Evolutionary conservation across 805 yeast species (phyloP), one percentile per base, ranked within the genome.

Genomic region (Saturnispora ahearnii): DNA sequence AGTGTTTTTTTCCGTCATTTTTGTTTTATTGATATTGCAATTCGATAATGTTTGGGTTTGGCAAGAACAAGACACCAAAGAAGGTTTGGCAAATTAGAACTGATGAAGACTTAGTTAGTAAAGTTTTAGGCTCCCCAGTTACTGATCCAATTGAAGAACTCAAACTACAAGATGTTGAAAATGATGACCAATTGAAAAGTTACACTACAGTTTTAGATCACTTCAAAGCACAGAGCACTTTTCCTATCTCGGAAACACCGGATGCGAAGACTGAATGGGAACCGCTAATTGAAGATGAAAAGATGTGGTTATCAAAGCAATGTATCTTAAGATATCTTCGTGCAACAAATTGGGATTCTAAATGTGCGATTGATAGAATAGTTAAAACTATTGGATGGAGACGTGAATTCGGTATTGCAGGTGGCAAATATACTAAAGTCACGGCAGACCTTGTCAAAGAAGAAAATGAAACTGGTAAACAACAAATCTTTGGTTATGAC

Each of bases 401-500:
- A 69, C 79, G 98, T 57, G 91, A 86, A 55, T 91, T 88, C 63
- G 97, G 97, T 22, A 78, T 85, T 34, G 66, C 77, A 22, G 66
- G 80, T 60, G 55, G 78, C 65, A 56, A 80, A 61, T 54, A 71
- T 65, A 60, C 59, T 64, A 60, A 73, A 67, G 57, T 84, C 29
- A 80, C 78, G 12, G 72, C 79, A 4, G 79, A 78, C 5, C 58
- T 73, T 15, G 77, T 78, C 8, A 61, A 76, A 2, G 72, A 61
- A 5, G 97, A 91, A 69, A 87, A 87, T 67, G 93, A 82, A 64
- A 82, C 96, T 1, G 99, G 99, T 46, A 93, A 93, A 66, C 88
- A 89, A 63, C 81, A 88, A 31, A 81, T 91, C 38, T 72, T 90
- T 41, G 99, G 99, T 11, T 93, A 73, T 65, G 99, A 93, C 62